Evolutionary conservation across 2,329 filamentous ascomycete genomes (phyloP).

Genomic region (Drechslerella dactyloides): DNA sequence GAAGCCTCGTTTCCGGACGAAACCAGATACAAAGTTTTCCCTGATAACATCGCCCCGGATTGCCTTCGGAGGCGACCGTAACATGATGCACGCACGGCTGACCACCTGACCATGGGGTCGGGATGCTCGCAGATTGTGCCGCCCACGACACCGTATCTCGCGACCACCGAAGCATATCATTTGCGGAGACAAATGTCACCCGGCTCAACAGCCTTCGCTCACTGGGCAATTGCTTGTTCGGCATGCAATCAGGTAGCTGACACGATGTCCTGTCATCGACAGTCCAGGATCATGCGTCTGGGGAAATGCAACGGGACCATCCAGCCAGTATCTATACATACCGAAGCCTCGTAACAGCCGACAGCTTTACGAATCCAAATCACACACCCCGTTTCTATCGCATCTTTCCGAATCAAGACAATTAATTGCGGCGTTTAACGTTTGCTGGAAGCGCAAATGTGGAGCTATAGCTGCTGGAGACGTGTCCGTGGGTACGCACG

Average conservation of each 20-base stretch:
- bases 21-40: slow-evolving; percentile 28
- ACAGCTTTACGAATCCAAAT: not conserved
- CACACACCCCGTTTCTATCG: not conserved
- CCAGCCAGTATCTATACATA: not conserved
- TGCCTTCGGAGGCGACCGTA: not conserved
- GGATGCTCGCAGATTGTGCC: slow-evolving; percentile 14
- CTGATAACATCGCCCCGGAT: slow-evolving; percentile 24
- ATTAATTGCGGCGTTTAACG: not conserved
- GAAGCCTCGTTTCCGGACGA: not conserved
- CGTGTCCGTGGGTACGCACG: not conserved
- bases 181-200: not conserved
- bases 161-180: not conserved
- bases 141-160: not conserved
- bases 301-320: not conserved
- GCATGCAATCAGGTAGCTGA: slow-evolving; percentile 4
- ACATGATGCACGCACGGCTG: not conserved
- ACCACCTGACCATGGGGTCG: slow-evolving; percentile 25
- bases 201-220: not conserved
- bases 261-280: slow-evolving; percentile 4
- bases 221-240: not conserved
- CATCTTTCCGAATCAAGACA: not conserved
- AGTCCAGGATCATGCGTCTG: slow-evolving; percentile 7
- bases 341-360: not conserved
- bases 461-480: slow-evolving; percentile 1
- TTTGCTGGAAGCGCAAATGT: not conserved